phyloP scores from a whole-genome alignment of 371 early-diverging fungal species.

The Mucor sp. region DNA sequence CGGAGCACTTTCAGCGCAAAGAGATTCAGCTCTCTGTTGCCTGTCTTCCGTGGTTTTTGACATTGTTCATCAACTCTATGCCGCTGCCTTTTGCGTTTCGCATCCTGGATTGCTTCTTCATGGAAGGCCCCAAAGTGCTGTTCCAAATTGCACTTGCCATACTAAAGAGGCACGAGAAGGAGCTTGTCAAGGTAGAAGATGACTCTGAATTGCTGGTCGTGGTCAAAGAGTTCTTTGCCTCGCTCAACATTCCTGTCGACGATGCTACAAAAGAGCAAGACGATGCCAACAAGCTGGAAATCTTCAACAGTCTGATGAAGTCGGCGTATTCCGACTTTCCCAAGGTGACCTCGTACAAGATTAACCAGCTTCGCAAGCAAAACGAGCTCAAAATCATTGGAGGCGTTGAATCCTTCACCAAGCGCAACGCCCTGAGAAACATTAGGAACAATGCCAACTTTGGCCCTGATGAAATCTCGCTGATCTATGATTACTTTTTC shows the following conservation, averaged over 20 bases:
- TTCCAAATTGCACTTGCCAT: constrained; percentile 93
- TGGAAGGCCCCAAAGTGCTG: constrained; percentile 91
- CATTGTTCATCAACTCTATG: constrained; percentile 92
- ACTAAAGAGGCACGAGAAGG: constrained; percentile 88
- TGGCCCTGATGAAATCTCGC: constrained; percentile 80
- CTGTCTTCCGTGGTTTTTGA: constrained; percentile 95
- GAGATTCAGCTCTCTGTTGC: constrained; percentile 95
- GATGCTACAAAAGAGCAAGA: constrained; percentile 48
- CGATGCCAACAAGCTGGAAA: constrained; percentile 60
- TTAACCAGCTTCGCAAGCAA: constrained; percentile 80
- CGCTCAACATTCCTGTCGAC: constrained; percentile 67
- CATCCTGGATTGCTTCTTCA: constrained; percentile 91
- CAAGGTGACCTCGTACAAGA: constrained; percentile 71
- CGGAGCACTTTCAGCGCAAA: constrained; percentile 74
- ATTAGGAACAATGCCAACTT: constrained; percentile 75
- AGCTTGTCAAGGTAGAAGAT: constrained; percentile 77
- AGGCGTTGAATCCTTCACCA: constrained; percentile 90
- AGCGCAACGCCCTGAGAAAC: constrained; percentile 83
- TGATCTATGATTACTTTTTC: constrained; percentile 89
- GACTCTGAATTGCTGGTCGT: constrained; percentile 89
- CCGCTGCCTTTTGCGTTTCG: constrained; percentile 87
- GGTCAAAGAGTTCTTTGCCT: constrained; percentile 74
- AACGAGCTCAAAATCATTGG: constrained; percentile 93
- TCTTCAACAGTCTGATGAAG: constrained; percentile 88
- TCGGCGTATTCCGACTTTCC: constrained; percentile 89